A percentile compares a stretch with the other conserved stretches of the same genome.
Evolutionary conservation across 192 early-diverging fungal genomes (phyloP).

Genomic region (Paraglomus brasilianum): DNA sequence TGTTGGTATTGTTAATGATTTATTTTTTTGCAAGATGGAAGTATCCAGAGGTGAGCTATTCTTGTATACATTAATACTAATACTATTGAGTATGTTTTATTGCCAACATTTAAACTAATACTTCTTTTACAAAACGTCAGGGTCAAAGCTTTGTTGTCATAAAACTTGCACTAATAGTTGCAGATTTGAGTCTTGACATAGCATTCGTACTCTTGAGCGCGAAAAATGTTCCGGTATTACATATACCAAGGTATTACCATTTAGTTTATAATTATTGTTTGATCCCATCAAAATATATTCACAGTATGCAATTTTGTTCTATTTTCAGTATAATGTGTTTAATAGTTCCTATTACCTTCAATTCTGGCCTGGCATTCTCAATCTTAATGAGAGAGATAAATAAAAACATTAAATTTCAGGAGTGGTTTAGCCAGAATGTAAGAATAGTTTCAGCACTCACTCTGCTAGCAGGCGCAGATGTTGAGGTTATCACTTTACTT

Average conservation of each 20-base stretch:
- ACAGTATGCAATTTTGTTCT: too few relatives aligned
- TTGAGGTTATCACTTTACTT: constrained; percentile 4
- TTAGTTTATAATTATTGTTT: too few relatives aligned
- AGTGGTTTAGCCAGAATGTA: background rate
- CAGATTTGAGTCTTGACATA: constrained; percentile 1
- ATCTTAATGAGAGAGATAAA: constrained; percentile 7
- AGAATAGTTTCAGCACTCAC: constrained; percentile 13
- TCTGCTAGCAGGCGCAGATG: constrained; percentile 10
- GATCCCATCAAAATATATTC: too few relatives aligned
- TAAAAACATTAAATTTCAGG: background rate
- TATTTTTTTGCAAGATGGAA: background rate
- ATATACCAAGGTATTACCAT: constrained; percentile 22
- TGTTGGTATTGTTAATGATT: background rate
- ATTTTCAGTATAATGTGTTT: constrained; percentile 15
- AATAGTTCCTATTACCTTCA: background rate
- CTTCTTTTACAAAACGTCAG: too few relatives aligned
- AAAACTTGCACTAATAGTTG: background rate
- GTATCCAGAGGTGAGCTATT: background rate
- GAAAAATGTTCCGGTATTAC: background rate
- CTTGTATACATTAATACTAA: too few relatives aligned
- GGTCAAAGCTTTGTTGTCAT: constrained; percentile 8
- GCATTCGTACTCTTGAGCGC: background rate
- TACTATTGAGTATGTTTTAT: too few relatives aligned
- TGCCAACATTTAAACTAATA: too few relatives aligned
- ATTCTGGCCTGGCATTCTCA: background rate